Evolutionary conservation across 495 filamentous ascomycete species (phyloP).

Genomic region (Rostrohypoxylon terebratum): DNA sequence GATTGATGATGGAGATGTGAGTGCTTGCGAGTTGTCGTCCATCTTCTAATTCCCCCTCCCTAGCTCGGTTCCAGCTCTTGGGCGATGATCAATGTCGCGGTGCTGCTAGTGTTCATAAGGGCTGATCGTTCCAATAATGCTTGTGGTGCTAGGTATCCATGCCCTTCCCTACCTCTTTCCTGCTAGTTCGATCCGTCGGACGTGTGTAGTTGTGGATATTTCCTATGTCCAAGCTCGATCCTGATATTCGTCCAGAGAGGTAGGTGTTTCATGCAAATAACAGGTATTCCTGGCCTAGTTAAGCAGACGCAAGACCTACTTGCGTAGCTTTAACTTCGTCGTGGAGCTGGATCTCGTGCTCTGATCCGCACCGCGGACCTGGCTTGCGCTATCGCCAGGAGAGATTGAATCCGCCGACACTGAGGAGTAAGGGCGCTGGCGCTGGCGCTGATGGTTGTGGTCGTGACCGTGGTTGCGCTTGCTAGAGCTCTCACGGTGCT

Average conservation of each 20-base stretch:
- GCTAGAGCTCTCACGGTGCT: background rate
- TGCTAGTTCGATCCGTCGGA: too few species aligned
- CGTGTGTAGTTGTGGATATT: too few species aligned
- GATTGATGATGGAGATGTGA: background rate
- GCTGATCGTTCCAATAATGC: too few species aligned
- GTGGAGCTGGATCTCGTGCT: background rate
- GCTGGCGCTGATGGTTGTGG: too few species aligned
- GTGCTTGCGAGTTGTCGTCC: background rate
- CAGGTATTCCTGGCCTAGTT: background rate
- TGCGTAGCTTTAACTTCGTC: background rate
- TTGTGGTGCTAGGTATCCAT: too few species aligned
- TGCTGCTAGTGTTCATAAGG: too few species aligned
- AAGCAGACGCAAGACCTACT: background rate
- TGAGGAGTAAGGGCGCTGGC: background rate
- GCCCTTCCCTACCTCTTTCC: too few species aligned
- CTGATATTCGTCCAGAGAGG: background rate
- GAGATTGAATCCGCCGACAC: background rate
- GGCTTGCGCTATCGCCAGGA: background rate
- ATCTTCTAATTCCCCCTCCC: background rate
- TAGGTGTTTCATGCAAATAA: background rate
- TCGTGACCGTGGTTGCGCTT: background rate
- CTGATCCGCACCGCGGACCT: background rate
- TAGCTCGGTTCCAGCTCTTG: background rate
- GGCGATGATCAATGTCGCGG: background rate
- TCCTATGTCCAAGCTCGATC: too few species aligned